These are phyloP conservation scores for Exophiala calicioides DNA, from an alignment of 2,329 filamentous ascomycete species.

Conservation along the genomic window DNA sequence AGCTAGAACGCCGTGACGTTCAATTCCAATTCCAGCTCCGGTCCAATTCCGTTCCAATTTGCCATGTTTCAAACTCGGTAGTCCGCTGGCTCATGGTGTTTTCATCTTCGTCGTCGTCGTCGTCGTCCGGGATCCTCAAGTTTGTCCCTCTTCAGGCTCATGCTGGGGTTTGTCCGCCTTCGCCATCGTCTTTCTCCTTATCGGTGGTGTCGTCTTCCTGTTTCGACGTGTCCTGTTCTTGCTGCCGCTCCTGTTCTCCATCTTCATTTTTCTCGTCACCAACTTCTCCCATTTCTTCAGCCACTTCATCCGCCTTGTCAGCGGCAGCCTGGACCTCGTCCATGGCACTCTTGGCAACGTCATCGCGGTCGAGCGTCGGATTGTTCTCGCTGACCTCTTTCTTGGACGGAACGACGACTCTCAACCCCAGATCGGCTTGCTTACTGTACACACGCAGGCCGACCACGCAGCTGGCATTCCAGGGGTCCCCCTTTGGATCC, in stretches of 20 bases:
- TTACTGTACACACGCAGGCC: constrained; percentile 58
- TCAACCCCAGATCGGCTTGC: constrained; percentile 47
- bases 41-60: background rate
- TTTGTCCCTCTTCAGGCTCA: constrained; percentile 16
- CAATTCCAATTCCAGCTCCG: background rate
- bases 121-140: constrained; percentile 18
- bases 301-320: constrained; percentile 16
- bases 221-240: background rate
- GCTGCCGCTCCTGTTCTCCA: constrained; percentile 13
- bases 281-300: constrained; percentile 21
- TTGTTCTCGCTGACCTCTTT: constrained; percentile 38
- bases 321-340: constrained; percentile 25
- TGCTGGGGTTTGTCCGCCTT: background rate
- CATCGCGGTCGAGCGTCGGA: constrained; percentile 47
- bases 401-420: constrained; percentile 50
- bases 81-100: background rate
- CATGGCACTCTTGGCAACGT: constrained; percentile 29
- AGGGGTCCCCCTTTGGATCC: constrained; percentile 45
- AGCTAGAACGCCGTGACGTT: no score
- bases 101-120: constrained; percentile 10
- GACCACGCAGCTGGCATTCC: constrained; percentile 65
- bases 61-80: no score
- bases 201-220: constrained; percentile 1
- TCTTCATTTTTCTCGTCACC: constrained; percentile 28
- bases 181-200: constrained; percentile 1